A percentile compares a stretch with the other conserved stretches of the same genome.
Evolutionary conservation across 2,329 filamentous ascomycete genomes (phyloP).

Genomic region (Sporothrix dimorphospora): DNA sequence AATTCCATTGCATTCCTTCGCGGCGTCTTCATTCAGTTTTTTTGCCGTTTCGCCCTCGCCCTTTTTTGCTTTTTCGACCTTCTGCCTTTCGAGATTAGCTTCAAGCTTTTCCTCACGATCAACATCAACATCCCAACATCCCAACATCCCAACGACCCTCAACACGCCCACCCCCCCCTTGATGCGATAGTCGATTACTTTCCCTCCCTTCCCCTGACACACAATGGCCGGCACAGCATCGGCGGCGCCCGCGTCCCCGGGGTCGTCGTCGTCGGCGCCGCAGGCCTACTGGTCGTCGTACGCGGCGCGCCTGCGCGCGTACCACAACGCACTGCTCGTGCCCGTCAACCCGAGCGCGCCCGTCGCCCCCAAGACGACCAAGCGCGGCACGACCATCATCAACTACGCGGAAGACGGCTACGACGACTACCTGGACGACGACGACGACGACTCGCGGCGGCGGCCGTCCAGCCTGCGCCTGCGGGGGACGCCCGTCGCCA

Average conservation of each 20-base stretch:
- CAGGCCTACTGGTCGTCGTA: constrained; percentile 92
- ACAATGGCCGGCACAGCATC: constrained; percentile 23
- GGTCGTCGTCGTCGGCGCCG: constrained; percentile 52
- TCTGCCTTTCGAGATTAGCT: background rate
- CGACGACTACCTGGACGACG: constrained; percentile 70
- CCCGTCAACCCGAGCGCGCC: constrained; percentile 75
- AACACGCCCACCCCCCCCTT: background rate
- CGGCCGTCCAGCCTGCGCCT: constrained; percentile 82
- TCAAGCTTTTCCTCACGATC: background rate
- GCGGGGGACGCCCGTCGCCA: constrained; percentile 68
- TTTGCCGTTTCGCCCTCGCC: too few species aligned
- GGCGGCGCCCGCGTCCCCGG: background rate
- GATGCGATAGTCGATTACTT: background rate
- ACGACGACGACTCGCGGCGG: constrained; percentile 74
- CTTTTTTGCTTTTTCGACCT: background rate
- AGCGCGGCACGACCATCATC: constrained; percentile 93
- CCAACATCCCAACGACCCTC: too few species aligned
- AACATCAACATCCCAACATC: background rate
- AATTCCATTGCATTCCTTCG: background rate
- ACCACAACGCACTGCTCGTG: constrained; percentile 88
- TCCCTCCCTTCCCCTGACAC: background rate
- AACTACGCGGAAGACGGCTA: constrained; percentile 98
- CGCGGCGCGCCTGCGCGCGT: constrained; percentile 84
- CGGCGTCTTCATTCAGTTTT: background rate
- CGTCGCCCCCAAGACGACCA: constrained; percentile 82